Conservation (phyloP, 1,284 basidiomycete species). For the Moesziomyces globuligerus region DNA sequence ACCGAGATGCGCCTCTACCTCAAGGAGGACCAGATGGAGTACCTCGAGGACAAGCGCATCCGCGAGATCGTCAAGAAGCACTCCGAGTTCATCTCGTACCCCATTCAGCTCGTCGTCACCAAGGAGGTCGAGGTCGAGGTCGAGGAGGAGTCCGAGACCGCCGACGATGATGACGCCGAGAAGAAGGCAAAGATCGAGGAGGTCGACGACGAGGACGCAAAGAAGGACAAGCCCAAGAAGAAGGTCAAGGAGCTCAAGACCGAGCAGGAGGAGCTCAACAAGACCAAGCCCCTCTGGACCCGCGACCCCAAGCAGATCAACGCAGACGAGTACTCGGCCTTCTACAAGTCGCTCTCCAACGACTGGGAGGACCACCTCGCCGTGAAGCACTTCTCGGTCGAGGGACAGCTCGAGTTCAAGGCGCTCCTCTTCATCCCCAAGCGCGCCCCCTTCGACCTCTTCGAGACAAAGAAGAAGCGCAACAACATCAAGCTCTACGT, state of each 20-base stretch:
- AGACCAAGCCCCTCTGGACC: constrained; percentile 99
- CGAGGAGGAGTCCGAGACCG: constrained; percentile 75
- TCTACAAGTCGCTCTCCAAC: constrained; percentile 99
- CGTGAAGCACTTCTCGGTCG: constrained; percentile 99
- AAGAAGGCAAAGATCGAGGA: constrained; percentile 78
- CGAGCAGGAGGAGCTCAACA: constrained; percentile 96
- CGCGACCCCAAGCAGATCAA: constrained; percentile 94
- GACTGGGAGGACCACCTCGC: constrained; percentile 99
- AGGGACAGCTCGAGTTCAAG: constrained; percentile 99
- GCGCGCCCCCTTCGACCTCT: constrained; percentile 90
- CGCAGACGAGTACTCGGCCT: constrained; percentile 89
- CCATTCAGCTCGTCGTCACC: constrained; percentile 96
- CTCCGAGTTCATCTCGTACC: constrained; percentile 99
- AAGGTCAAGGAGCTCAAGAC: constrained; percentile 77
- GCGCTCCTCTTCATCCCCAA: constrained; percentile 92
- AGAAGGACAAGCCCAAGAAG: constrained; percentile 82
- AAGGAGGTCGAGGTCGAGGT: constrained; percentile 98
- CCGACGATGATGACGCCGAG: constrained; percentile 78
- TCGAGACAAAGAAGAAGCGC: constrained; percentile 99
- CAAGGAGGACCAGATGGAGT: constrained; percentile 99
- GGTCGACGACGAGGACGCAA: constrained; percentile 82
- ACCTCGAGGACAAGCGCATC: constrained; percentile 99
- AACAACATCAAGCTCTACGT: constrained; percentile 99
- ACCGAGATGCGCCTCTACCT: constrained; percentile 93
- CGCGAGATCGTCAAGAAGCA: constrained; percentile 99